Conservation (phyloP, 768 basidiomycete genomes). For the Tulasnella sp. region DNA sequence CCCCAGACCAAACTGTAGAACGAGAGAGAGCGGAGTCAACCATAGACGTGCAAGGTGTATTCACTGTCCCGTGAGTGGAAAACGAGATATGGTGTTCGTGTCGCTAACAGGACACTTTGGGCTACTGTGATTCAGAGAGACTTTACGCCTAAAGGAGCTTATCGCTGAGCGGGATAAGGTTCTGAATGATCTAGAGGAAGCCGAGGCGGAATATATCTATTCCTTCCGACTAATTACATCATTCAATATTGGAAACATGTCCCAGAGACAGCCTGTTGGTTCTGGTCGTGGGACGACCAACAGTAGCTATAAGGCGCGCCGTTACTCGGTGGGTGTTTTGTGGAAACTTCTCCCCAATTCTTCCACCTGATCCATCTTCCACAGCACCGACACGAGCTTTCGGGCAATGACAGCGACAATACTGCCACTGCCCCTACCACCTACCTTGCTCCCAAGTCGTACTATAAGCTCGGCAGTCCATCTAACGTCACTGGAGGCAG, state of each 20-base stretch:
- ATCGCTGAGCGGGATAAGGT: constrained; percentile 68
- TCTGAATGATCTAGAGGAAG: constrained; percentile 68
- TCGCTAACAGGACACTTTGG: neutral
- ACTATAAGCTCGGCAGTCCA: constrained; percentile 59
- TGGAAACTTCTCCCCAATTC: no score
- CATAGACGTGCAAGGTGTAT: constrained; percentile 59
- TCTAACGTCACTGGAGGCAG: constrained; percentile 50
- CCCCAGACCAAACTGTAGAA: neutral
- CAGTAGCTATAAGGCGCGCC: no score
- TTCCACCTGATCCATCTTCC: neutral
- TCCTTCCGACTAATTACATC: constrained; percentile 51
- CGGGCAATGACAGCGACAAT: constrained; percentile 24
- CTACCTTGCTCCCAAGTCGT: constrained; percentile 68
- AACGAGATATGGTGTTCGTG: neutral
- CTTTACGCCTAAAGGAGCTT: constrained; percentile 49
- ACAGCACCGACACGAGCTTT: constrained; percentile 22
- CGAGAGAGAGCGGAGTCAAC: constrained; percentile 38
- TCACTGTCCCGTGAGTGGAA: constrained; percentile 54
- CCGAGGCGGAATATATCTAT: constrained; percentile 65
- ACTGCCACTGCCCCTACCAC: constrained; percentile 47
- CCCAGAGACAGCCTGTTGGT: no score
- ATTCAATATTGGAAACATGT: neutral
- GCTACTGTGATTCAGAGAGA: constrained; percentile 40
- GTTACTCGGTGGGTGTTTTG: neutral
- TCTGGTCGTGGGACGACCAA: no score